Conservation (phyloP, 768 basidiomycete species). For the Psilocybe cubensis region DNA sequence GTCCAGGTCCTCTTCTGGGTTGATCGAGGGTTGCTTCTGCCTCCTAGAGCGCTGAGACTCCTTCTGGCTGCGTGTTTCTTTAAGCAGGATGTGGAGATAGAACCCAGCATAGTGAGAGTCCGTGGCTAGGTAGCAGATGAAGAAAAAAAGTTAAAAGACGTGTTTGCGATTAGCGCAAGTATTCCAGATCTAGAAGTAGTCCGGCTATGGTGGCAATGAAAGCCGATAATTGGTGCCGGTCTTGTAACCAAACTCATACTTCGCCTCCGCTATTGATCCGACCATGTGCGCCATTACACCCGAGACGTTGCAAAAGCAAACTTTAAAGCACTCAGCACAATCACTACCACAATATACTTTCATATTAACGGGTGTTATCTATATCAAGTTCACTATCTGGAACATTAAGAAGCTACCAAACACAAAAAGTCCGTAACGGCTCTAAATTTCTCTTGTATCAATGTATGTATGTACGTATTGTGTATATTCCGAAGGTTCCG, state of each 20-base stretch:
- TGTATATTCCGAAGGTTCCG: background rate
- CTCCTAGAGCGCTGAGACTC: background rate
- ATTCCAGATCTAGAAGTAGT: background rate
- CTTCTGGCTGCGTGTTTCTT: background rate
- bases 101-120: background rate
- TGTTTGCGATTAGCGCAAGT: background rate
- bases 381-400: background rate
- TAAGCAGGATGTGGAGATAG: background rate
- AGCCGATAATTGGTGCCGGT: background rate
- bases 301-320: too few relatives aligned
- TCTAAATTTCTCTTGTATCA: background rate
- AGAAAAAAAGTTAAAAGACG: background rate
- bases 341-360: too few relatives aligned
- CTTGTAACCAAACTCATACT: background rate
- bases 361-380: background rate
- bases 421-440: background rate
- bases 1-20: conserved; percentile 30
- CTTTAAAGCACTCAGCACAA: too few relatives aligned
- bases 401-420: conserved; percentile 2
- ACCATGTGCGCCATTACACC: too few relatives aligned
- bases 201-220: background rate
- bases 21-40: background rate
- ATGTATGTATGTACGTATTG: background rate
- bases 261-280: background rate
- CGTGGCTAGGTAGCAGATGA: background rate